Conservation (phyloP, 352 stramenopile species). For the Phytopythium oedochilum region DNA sequence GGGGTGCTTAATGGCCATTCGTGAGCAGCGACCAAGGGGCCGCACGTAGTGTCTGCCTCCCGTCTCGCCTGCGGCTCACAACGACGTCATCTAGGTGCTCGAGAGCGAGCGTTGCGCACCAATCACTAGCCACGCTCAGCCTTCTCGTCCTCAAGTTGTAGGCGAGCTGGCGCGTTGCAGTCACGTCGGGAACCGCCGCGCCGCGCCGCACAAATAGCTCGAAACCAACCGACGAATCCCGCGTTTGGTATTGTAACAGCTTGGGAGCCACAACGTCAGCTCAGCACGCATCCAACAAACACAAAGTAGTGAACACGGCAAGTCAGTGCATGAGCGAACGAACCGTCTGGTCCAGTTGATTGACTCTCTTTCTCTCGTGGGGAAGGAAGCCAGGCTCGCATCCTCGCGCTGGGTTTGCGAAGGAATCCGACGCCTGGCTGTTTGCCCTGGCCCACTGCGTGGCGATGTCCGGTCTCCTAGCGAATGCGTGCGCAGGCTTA, state of each 20-base stretch:
- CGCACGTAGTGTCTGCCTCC: too few species aligned
- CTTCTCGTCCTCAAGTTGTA: too few species aligned
- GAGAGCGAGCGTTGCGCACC: too few species aligned
- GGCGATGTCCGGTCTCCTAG: not conserved
- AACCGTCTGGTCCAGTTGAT: not conserved
- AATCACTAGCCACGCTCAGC: too few species aligned
- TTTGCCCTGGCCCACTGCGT: too few species aligned
- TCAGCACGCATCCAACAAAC: not conserved
- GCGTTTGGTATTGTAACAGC: not conserved
- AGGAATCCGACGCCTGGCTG: too few species aligned
- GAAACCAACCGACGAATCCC: constrained; percentile 2
- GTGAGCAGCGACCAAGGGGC: too few species aligned
- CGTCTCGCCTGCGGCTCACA: too few species aligned
- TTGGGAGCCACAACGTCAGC: too few species aligned
- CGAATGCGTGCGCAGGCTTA: too few species aligned
- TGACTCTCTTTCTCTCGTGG: not conserved
- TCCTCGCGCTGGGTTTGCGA: not conserved
- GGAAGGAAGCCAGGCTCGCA: not conserved
- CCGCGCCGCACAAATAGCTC: not conserved
- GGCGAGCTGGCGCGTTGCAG: too few species aligned
- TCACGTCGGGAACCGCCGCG: not conserved
- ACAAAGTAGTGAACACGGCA: not conserved
- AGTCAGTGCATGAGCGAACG: not conserved
- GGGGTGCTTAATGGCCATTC: not conserved
- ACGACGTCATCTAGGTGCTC: too few species aligned